Conservation (phyloP, 1,139 yeast species). For the Scheffersomyces segobiensis region DNA sequence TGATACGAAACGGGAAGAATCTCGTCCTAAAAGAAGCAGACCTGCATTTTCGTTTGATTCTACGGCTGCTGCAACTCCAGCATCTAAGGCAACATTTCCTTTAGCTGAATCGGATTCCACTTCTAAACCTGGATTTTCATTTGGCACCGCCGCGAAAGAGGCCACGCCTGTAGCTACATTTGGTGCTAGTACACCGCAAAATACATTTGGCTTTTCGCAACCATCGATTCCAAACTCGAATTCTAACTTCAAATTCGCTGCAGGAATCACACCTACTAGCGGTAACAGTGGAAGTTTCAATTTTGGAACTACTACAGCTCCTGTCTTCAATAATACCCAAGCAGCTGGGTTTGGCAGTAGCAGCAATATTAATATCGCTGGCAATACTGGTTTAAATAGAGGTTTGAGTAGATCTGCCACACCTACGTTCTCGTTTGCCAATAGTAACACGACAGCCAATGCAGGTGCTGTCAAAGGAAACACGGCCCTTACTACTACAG, state of each 20-base stretch:
- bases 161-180: neutral
- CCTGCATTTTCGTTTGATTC: conserved; percentile 5
- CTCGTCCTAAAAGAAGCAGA: neutral
- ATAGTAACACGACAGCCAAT: conserved; percentile 7
- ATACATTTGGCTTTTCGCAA: conserved; percentile 3
- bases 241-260: conserved; percentile 12
- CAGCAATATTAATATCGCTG: neutral
- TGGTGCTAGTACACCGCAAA: conserved; percentile 6
- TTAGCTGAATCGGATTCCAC: conserved; percentile 1
- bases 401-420: conserved; percentile 6
- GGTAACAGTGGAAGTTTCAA: conserved; percentile 2
- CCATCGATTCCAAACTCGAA: conserved; percentile 1
- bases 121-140: conserved; percentile 5
- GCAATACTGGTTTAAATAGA: neutral
- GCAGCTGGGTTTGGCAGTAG: conserved; percentile 5
- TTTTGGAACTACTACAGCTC: conserved; percentile 4
- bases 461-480: conserved; percentile 8
- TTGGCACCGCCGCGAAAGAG: conserved; percentile 11
- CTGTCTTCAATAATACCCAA: conserved; percentile 5
- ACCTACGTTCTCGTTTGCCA: conserved; percentile 10
- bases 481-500: neutral
- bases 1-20: neutral
- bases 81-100: conserved; percentile 1
- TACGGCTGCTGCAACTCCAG: neutral
- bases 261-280: conserved; percentile 5